Evolutionary conservation across 495 filamentous ascomycete genomes (phyloP).

Genomic region (Glutinoglossum americanum): DNA sequence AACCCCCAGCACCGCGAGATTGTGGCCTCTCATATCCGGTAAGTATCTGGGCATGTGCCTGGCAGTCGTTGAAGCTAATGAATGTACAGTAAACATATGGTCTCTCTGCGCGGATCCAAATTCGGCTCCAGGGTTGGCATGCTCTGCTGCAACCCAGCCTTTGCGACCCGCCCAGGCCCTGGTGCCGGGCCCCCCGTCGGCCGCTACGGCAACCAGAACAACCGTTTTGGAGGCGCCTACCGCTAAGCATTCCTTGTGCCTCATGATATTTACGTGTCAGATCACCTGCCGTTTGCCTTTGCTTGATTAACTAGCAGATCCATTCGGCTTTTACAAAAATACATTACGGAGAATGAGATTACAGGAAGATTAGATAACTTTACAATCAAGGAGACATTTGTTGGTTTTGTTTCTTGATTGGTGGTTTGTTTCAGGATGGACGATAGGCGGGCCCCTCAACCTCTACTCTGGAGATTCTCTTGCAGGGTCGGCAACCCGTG

Average conservation of each 20-base stretch:
- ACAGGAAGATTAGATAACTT: not conserved
- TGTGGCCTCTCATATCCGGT: slow-evolving; percentile 79
- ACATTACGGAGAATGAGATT: not conserved
- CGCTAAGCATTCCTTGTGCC: slow-evolving; percentile 18
- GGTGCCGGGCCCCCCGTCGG: slow-evolving; percentile 42
- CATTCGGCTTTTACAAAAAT: not conserved
- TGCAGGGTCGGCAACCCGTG: not conserved
- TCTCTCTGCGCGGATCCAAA: slow-evolving; percentile 92
- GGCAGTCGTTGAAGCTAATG: slow-evolving; percentile 2
- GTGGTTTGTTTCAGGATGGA: slow-evolving; percentile 1
- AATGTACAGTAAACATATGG: slow-evolving; percentile 71
- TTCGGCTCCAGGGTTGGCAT: slow-evolving; percentile 96
- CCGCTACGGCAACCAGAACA: slow-evolving; percentile 32
- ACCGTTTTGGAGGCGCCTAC: slow-evolving; percentile 25
- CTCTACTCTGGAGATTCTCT: slow-evolving; percentile 1
- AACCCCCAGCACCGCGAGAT: slow-evolving; percentile 74
- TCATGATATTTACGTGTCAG: slow-evolving; percentile 2
- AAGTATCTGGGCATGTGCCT: slow-evolving; percentile 5
- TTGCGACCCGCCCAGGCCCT: slow-evolving; percentile 66
- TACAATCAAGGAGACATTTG: not conserved
- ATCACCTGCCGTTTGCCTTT: not conserved
- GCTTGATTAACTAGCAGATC: not conserved
- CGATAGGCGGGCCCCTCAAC: not conserved
- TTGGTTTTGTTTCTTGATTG: not conserved
- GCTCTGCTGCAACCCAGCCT: slow-evolving; percentile 89